These are phyloP conservation scores for Phytophthora chlamydospora DNA, from an alignment of 352 stramenopile species.

Conservation along the genomic window DNA sequence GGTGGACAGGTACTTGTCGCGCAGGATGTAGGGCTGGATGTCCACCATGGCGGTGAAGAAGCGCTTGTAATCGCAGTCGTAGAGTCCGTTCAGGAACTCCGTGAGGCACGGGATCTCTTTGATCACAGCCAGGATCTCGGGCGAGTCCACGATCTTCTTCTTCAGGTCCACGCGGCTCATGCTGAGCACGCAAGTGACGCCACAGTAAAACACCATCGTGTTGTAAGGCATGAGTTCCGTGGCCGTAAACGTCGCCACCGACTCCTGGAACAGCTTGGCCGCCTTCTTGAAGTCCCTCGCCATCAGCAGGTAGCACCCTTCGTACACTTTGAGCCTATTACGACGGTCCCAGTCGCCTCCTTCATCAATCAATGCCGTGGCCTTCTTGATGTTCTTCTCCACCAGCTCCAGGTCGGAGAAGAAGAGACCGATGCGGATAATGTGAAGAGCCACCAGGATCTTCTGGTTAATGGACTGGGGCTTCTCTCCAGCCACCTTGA, in stretches of 20 bases:
- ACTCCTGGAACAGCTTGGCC: conserved; percentile 93
- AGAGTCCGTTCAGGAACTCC: conserved; percentile 94
- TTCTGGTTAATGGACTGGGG: conserved; percentile 97
- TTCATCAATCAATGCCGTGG: conserved; percentile 91
- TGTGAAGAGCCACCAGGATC: conserved; percentile 97
- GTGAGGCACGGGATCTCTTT: conserved; percentile 79
- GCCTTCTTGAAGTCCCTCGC: conserved; percentile 94
- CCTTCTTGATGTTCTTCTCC: conserved; percentile 90
- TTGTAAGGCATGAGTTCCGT: conserved; percentile 98
- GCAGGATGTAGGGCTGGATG: conserved; percentile 83
- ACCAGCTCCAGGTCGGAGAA: conserved; percentile 87
- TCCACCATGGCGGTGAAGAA: conserved; percentile 96
- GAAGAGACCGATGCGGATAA: conserved; percentile 90
- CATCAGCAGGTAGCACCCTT: conserved; percentile 94
- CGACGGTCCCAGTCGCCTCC: conserved; percentile 98
- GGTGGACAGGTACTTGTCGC: conserved; percentile 94
- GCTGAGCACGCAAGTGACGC: conserved; percentile 95
- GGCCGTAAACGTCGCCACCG: conserved; percentile 98
- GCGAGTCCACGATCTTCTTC: conserved; percentile 97
- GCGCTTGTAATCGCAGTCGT: conserved; percentile 98
- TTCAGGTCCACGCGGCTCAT: conserved; percentile 95
- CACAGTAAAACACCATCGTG: conserved; percentile 98
- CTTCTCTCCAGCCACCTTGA: conserved; percentile 91
- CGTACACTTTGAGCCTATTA: conserved; percentile 99
- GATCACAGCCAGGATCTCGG: conserved; percentile 94